These are phyloP conservation scores for Tetrahymena malaccensis DNA, from an alignment of 73 alveolate species.

Conservation along the genomic window DNA sequence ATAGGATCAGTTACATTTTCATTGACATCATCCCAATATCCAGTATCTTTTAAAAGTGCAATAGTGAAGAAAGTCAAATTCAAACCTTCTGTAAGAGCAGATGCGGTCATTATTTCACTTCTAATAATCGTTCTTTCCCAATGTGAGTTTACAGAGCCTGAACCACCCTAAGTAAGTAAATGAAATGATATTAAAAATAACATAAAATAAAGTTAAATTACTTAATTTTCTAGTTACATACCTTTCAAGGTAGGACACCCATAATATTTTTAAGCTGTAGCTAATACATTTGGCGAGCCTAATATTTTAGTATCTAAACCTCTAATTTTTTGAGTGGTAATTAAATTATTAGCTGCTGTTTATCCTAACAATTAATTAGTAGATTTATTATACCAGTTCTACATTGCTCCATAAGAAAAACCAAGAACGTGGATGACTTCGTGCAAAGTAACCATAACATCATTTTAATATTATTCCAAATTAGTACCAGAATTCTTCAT, in stretches of 20 bases:
- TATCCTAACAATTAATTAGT: not conserved
- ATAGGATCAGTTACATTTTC: not conserved
- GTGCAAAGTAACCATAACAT: not conserved
- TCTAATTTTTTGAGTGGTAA: not conserved
- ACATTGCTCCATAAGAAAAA: not conserved
- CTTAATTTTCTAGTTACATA: not conserved
- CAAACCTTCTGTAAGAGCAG: not conserved
- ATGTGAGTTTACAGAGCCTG: not conserved
- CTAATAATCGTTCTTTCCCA: not conserved
- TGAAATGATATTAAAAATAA: not conserved
- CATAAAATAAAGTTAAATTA: not conserved
- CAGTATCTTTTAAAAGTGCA: not conserved
- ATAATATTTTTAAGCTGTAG: not conserved
- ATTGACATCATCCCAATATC: not conserved
- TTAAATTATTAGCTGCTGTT: not conserved
- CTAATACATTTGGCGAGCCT: not conserved
- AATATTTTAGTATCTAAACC: not conserved
- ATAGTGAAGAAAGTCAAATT: not conserved
- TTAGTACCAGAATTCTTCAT: not conserved
- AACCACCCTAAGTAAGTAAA: not conserved
- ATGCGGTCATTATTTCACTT: not conserved
- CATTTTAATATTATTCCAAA: not conserved
- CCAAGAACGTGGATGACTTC: not conserved
- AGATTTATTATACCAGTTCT: not conserved
- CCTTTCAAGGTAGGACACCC: not conserved